These are phyloP conservation scores for Tuber microsphaerosporum DNA, from an alignment of 495 filamentous ascomycete species.

Conservation along the genomic window DNA sequence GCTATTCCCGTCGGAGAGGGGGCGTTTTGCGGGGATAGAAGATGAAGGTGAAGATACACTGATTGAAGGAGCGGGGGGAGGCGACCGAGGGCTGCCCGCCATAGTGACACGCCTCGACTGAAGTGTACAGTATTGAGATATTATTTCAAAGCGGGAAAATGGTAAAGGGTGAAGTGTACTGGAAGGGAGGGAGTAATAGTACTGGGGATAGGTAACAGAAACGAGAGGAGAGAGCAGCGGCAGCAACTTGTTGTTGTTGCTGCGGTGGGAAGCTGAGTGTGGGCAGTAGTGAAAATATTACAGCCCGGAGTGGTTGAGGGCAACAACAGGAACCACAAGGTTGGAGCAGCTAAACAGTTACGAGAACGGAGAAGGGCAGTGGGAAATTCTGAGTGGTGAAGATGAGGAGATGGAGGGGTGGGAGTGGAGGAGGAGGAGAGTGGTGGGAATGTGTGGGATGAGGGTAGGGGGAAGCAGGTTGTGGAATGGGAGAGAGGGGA, in stretches of 20 bases:
- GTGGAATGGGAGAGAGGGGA: constrained; percentile 3
- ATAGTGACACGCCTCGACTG: constrained; percentile 9
- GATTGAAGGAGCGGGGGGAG: constrained; percentile 21
- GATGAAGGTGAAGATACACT: constrained; percentile 25
- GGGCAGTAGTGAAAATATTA: not conserved
- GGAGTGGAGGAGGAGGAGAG: constrained; percentile 4
- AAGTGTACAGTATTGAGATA: not conserved
- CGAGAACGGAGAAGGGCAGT: constrained; percentile 1
- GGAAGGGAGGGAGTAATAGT: not conserved
- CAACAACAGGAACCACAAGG: not conserved
- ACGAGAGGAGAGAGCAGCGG: not conserved
- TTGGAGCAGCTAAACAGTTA: constrained; percentile 1
- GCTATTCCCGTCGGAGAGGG: constrained; percentile 23
- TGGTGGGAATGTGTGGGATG: constrained; percentile 3
- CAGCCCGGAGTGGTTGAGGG: not conserved
- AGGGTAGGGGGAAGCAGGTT: not conserved
- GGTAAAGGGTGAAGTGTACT: not conserved
- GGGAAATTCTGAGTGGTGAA: constrained; percentile 2
- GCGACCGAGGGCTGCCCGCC: constrained; percentile 27
- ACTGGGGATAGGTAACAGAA: not conserved
- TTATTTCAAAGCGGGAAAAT: not conserved
- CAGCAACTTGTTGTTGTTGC: not conserved
- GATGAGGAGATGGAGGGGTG: constrained; percentile 2
- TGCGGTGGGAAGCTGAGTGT: not conserved
- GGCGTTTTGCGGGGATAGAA: constrained; percentile 30